Conservation (phyloP, 352 stramenopile species). For the Pythium utonaiense region DNA sequence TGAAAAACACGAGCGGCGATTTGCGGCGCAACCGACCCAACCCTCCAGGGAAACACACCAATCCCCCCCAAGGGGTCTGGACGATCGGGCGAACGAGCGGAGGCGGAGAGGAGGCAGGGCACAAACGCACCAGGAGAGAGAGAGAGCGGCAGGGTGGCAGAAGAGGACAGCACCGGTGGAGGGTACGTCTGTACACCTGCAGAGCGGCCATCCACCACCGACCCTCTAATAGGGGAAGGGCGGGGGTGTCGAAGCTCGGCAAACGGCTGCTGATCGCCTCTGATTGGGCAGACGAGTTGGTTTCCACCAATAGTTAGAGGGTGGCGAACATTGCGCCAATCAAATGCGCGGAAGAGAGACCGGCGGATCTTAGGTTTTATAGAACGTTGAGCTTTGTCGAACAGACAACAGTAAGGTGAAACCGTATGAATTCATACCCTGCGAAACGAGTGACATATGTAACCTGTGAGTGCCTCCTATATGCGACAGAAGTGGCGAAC, state of each 20-base stretch:
- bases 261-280: neutral
- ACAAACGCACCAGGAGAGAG: neutral
- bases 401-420: slow-evolving; percentile 7
- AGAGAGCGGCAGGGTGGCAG: neutral
- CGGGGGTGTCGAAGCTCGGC: neutral
- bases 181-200: slow-evolving; percentile 1
- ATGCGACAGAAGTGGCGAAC: slow-evolving; percentile 24
- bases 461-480: slow-evolving; percentile 1
- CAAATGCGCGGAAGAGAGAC: neutral
- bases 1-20: slow-evolving; percentile 23
- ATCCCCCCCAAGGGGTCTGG: neutral
- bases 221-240: slow-evolving; percentile 19
- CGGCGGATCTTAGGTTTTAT: slow-evolving; percentile 8
- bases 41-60: neutral
- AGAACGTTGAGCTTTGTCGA: neutral
- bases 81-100: neutral
- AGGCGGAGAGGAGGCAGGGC: neutral
- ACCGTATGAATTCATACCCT: slow-evolving; percentile 2
- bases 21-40: too few relatives aligned
- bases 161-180: neutral
- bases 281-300: slow-evolving; percentile 5
- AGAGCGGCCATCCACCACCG: slow-evolving; percentile 6
- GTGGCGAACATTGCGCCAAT: slow-evolving; percentile 4
- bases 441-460: neutral
- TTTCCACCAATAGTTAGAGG: neutral